A percentile compares a stretch with the other conserved stretches of the same genome.
Conservation (phyloP, 805 yeast genomes). For the Saccharomyces jurei region DNA sequence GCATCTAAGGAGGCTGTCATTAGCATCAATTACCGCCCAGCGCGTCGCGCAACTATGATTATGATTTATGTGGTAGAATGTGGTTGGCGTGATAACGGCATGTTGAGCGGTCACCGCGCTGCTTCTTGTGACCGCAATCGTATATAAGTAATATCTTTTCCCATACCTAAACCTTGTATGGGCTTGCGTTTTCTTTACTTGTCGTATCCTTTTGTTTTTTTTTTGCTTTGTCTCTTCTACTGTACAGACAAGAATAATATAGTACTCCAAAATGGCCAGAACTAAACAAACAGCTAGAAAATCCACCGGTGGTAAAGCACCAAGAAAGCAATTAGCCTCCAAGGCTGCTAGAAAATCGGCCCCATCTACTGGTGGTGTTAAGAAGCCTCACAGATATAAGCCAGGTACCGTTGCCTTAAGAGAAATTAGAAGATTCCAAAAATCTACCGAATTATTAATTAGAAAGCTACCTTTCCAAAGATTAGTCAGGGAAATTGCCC, state of each 20-base stretch:
- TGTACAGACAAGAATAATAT: not conserved
- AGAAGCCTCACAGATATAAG: conserved; percentile 92
- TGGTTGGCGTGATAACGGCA: not conserved
- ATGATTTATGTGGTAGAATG: not conserved
- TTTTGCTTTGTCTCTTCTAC: not conserved
- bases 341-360: conserved; percentile 91
- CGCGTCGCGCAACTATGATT: conserved; percentile 1
- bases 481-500: conserved; percentile 91
- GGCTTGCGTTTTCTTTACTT: too few species aligned
- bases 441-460: conserved; percentile 86
- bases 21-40: conserved; percentile 2
- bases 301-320: conserved; percentile 92
- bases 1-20: not conserved
- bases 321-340: conserved; percentile 88
- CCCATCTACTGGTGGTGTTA: conserved; percentile 86
- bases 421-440: conserved; percentile 96
- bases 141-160: not conserved
- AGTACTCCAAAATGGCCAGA: conserved; percentile 59
- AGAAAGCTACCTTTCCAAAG: conserved; percentile 96
- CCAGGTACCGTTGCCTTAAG: conserved; percentile 95
- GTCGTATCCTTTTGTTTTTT: too few species aligned
- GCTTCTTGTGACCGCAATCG: not conserved
- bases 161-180: too few species aligned
- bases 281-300: conserved; percentile 91
- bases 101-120: not conserved